Evolutionary conservation across 169 alveolate genomes (phyloP), one percentile per base, ranked within the genome.

Genomic region (Plasmodium ovale): DNA sequence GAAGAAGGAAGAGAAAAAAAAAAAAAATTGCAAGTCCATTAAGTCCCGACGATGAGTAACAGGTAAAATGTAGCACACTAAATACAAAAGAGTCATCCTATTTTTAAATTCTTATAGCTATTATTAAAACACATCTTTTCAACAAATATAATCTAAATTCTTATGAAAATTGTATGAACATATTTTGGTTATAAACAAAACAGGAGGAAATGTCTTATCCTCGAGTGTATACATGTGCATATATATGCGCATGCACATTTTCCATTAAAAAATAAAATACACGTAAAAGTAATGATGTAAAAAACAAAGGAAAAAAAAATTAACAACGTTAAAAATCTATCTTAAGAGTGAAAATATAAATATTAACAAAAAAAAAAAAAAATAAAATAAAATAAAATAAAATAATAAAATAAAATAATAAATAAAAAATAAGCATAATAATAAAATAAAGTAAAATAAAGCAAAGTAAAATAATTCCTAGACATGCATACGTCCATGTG

Each of bases 311-410:
- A 69, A 37, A 49, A 70, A 44, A 51, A 70, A 70, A 70, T 44
- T 44, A 70, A 44, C 49, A 70, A 70, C 16, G 16, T 58, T 70
- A 70, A 70, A 70, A 70, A 70, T 47, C 84, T 44, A 51, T 56
- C 54, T 70, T 25, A 70, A 19, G 16, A 12, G 35, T 6, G 65
- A 70, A 70, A 44, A 70, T 47, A 70, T 70, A 70, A 70, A 49
- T 25, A 27, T 49, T 70, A 70, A 70, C 59, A 70, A 70, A 31
- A 56, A 70, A 25, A 35, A 25, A 47, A 9, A 69, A 69, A 37
- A 69, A 39, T 31, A 37, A 71, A 71, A 71, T 25, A 71, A 53
- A 27, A 39, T 14, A 47, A 71, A 71, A 31, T 51, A 1, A 29
- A 29, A 62, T 3, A 16, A 62, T 29, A 49, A 29, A 68, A 68